Base-by-base conservation (phyloP, 1,284 basidiomycete species). In the Cryptococcus sp. region DNA sequence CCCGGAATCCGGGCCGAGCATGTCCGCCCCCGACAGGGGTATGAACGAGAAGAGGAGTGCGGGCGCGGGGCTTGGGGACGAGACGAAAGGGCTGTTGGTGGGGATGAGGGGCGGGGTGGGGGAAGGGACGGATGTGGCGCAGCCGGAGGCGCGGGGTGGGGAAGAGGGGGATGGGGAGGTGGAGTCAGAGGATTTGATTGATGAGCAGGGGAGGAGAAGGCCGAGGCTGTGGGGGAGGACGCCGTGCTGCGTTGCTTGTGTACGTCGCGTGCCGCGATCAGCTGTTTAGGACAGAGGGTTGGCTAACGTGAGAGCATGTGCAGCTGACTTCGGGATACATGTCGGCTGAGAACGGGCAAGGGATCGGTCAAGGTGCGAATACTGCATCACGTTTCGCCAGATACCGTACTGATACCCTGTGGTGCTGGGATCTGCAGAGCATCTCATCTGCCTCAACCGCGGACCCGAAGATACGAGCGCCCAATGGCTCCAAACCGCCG, bases 381-480 rank as follows among this genome's bases (percentile, higher is more conserved):
- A 16, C 36, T n/a, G 38, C 21, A 4, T 21, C 11, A n/a, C n/a
- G 11, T n/a, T 37, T 39, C 24, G 4, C 18, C 7, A 44, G 15
- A 18, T 44, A 48, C 12, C 33, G 12, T 39, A 24, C n/a, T n/a
- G 28, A n/a, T n/a, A n/a, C n/a, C n/a, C n/a, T n/a, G n/a, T n/a
- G n/a, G n/a, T n/a, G n/a, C n/a, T n/a, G n/a, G n/a, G n/a, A n/a
- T n/a, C n/a, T n/a, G 21, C 46, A 72, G 75, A 76, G 46, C 73
- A 75, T 53, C 58, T 76, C 37, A 56, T 74, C 11, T 76, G 75
- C 52, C 62, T 76, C 43, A 73, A 75, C 48, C 66, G 72, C 33
- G 71, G 69, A 16, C 60, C 61, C 7, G 48, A 57, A 4, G 59
- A 73, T 45, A 72, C 71, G 1, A 73, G 73, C 9, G 61, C 63